Evolutionary conservation across 768 basidiomycete species (phyloP).

Genomic region (Amanita molliuscula): DNA sequence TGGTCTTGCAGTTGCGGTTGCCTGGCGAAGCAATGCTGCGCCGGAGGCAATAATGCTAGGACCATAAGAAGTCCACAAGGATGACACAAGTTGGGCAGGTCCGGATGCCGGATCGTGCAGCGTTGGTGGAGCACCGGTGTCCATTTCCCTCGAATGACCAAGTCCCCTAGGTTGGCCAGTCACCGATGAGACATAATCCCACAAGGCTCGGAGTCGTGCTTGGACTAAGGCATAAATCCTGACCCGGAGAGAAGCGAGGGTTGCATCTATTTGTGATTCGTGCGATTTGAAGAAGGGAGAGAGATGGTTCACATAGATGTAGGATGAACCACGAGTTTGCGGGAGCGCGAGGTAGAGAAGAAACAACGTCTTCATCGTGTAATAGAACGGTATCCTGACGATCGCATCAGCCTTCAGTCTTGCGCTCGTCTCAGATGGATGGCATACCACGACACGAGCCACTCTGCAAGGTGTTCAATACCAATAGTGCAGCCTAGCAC

Average conservation of each 20-base stretch:
- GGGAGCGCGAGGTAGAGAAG: constrained; percentile 87
- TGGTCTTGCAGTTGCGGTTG: constrained; percentile 27
- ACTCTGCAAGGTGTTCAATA: constrained; percentile 77
- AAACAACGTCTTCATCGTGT: constrained; percentile 69
- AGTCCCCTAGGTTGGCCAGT: constrained; percentile 30
- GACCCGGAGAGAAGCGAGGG: constrained; percentile 55
- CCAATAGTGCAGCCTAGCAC: constrained; percentile 75
- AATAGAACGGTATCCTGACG: constrained; percentile 83
- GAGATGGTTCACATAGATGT: constrained; percentile 72
- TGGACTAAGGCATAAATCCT: constrained; percentile 56
- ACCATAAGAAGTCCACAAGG: constrained; percentile 73
- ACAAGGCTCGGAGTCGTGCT: constrained; percentile 47
- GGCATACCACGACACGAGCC: constrained; percentile 78
- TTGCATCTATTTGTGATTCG: constrained; percentile 77
- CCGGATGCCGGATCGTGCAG: constrained; percentile 47
- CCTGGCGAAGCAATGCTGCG: constrained; percentile 48
- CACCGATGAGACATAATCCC: constrained; percentile 50
- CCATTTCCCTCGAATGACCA: constrained; percentile 12
- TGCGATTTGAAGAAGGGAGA: constrained; percentile 77
- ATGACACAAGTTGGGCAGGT: constrained; percentile 53
- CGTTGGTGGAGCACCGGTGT: constrained; percentile 30
- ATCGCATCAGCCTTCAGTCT: neutral
- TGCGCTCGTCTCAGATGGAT: neutral
- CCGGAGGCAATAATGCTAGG: constrained; percentile 63
- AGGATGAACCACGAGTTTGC: constrained; percentile 80